phyloP scores from a whole-genome alignment of 768 basidiomycete species.

The Russula ochroleuca region DNA sequence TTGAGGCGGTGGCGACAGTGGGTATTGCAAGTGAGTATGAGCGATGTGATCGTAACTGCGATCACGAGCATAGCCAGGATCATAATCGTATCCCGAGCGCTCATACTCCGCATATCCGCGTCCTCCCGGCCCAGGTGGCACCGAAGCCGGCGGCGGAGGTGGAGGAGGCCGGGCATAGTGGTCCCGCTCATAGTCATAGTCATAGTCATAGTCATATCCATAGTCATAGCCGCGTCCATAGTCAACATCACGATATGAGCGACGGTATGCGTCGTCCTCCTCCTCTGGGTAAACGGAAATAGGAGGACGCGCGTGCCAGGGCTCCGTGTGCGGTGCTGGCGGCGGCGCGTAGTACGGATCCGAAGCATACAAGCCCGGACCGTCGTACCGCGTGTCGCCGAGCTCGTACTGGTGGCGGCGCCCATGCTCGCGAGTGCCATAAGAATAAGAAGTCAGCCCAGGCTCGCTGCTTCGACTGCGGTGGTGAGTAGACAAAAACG shows the following conservation, averaged over 20 bases:
- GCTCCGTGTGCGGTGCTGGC: slow-evolving; percentile 16
- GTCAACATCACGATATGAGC: background rate
- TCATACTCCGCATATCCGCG: slow-evolving; percentile 11
- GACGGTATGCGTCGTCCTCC: background rate
- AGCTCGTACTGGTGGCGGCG: slow-evolving; percentile 23
- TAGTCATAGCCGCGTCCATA: slow-evolving; percentile 3
- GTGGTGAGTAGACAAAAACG: background rate
- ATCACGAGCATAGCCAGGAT: background rate
- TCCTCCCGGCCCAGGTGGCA: background rate
- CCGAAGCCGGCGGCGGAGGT: background rate
- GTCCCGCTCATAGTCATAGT: slow-evolving; percentile 7
- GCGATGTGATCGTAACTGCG: background rate
- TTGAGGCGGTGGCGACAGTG: background rate
- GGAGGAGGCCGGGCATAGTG: background rate
- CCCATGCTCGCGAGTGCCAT: slow-evolving; percentile 11
- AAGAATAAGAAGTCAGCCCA: background rate
- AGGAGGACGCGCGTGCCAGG: slow-evolving; percentile 11
- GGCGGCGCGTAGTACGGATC: slow-evolving; percentile 21
- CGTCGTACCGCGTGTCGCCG: slow-evolving; percentile 16
- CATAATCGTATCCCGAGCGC: slow-evolving; percentile 1
- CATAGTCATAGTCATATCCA: slow-evolving; percentile 6
- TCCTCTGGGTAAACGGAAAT: slow-evolving; percentile 3
- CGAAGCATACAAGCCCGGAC: slow-evolving; percentile 9
- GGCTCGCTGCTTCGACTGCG: background rate
- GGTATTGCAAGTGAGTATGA: background rate